Conservation (phyloP, 139 green algal species). For the Astrephomene gubernaculifera region DNA sequence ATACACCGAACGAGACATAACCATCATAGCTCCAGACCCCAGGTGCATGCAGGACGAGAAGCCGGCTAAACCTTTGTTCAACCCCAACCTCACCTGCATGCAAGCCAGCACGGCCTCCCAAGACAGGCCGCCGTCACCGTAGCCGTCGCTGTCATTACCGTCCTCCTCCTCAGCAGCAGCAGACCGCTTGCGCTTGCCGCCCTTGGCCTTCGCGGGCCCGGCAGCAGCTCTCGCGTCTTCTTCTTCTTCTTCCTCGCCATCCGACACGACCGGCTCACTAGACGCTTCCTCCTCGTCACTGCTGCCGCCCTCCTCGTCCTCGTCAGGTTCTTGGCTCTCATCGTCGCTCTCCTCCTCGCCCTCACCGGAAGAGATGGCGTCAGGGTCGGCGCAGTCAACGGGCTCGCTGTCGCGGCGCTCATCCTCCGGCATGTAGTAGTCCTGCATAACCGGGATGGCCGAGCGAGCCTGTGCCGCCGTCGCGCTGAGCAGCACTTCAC, state of each 20-base stretch:
- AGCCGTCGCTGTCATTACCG: slow-evolving; percentile 81
- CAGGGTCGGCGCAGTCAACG: neutral
- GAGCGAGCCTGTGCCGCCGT: slow-evolving; percentile 63
- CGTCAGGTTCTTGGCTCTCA: slow-evolving; percentile 25
- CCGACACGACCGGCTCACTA: slow-evolving; percentile 15
- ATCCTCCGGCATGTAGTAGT: slow-evolving; percentile 81
- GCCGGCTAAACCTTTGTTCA: neutral
- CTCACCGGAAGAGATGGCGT: slow-evolving; percentile 3
- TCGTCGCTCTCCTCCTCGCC: slow-evolving; percentile 59
- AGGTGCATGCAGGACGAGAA: too few relatives aligned
- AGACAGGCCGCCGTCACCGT: slow-evolving; percentile 81
- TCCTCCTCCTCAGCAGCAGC: slow-evolving; percentile 26
- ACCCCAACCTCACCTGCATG: slow-evolving; percentile 61
- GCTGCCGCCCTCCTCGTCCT: slow-evolving; percentile 55
- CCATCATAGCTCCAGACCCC: slow-evolving; percentile 63
- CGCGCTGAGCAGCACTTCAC: slow-evolving; percentile 60
- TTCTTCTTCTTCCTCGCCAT: slow-evolving; percentile 51
- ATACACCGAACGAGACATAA: slow-evolving; percentile 73
- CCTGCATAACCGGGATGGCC: slow-evolving; percentile 74
- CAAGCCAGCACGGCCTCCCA: slow-evolving; percentile 90
- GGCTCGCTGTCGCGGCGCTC: slow-evolving; percentile 39
- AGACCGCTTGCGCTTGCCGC: slow-evolving; percentile 1
- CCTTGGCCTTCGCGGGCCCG: slow-evolving; percentile 51
- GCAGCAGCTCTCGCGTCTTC: slow-evolving; percentile 39
- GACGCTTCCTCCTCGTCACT: neutral